Percentiles rank a stretch among this genome's conserved stretches.
phyloP scores from a whole-genome alignment of 768 basidiomycete genomes.

The Lactarius tabidus region DNA sequence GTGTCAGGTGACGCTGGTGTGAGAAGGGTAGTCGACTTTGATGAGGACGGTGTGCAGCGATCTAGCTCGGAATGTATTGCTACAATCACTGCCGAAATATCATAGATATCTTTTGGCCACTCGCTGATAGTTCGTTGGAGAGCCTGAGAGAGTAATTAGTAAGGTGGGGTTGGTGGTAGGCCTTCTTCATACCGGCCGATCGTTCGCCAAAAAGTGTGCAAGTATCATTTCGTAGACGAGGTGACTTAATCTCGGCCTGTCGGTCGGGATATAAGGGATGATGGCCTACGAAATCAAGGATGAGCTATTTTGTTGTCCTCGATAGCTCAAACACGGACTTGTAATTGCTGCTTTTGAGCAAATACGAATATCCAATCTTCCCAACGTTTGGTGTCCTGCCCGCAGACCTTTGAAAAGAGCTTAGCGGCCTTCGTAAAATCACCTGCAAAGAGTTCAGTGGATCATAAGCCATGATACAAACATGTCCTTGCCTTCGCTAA shows the following conservation, averaged over 20 bases:
- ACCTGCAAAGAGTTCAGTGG: constrained; percentile 34
- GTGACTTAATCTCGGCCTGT: constrained; percentile 72
- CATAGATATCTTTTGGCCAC: constrained; percentile 92
- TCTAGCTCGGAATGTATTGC: constrained; percentile 83
- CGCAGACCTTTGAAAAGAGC: constrained; percentile 82
- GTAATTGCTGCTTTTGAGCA: constrained; percentile 72
- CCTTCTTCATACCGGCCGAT: constrained; percentile 52
- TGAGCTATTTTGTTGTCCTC: neutral
- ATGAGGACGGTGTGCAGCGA: constrained; percentile 48
- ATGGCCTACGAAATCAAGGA: constrained; percentile 52
- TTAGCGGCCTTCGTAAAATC: constrained; percentile 76
- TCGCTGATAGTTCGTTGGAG: constrained; percentile 73
- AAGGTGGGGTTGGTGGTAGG: neutral
- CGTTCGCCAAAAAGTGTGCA: constrained; percentile 76
- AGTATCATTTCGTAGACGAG: constrained; percentile 95
- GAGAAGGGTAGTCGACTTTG: constrained; percentile 32
- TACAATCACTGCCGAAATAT: constrained; percentile 81
- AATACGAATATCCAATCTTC: constrained; percentile 94
- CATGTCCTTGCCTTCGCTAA: constrained; percentile 59
- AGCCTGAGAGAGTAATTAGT: constrained; percentile 41
- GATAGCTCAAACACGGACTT: constrained; percentile 43
- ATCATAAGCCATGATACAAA: neutral
- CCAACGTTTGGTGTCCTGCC: constrained; percentile 78
- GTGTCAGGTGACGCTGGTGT: constrained; percentile 42
- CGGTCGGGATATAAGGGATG: constrained; percentile 85